Base-by-base conservation (phyloP, 805 yeast species). In the Tetrapisispora phaffii region DNA sequence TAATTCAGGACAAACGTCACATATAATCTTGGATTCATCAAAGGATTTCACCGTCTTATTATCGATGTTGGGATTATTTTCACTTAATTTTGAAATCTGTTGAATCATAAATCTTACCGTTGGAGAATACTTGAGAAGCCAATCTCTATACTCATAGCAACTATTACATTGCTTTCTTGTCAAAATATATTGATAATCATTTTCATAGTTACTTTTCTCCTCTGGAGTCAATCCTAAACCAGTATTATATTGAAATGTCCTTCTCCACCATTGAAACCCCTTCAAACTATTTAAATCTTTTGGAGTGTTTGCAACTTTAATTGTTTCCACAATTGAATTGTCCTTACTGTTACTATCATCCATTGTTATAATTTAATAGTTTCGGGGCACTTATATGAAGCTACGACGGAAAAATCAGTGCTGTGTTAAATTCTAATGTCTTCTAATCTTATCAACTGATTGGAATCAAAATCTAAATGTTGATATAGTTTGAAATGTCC, bases 51-150 rank as follows among this genome's bases (percentile, higher is more conserved):
- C 26, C 21, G 35, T 34, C 24, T 44, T 34, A n/a, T 52, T 41
- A 32, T 44, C 45, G 32, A 48, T 44, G 32, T 42, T 51, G 35
- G 45, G 38, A 32, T 43, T 50, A 26, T 48, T 41, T 24, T 41
- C 49, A 39, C 57, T 76, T 20, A 82, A 67, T 54, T 84, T 81
- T 34, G 74, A 73, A 40, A 93, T 80, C 59, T 89, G 88, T 44
- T 87, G 88, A 54, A 79, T 69, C 95, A 93, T 82, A 62, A 90
- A 93, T 28, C 76, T 70, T 31, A 90, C 95, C 4, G 84, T 78
- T 2, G 98, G 98, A 1, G 93, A 82, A 57, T 79, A 83, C 24
- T 71, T 66, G 49, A 93, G 57, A 63, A 86, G 78, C 87, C 94
- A 89, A 54, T 85, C 85, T 51, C 85, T 71, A 59, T 80, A 76